Evolutionary conservation across 306 rosid genomes (phyloP).

Genomic region (Medicago arabica): DNA sequence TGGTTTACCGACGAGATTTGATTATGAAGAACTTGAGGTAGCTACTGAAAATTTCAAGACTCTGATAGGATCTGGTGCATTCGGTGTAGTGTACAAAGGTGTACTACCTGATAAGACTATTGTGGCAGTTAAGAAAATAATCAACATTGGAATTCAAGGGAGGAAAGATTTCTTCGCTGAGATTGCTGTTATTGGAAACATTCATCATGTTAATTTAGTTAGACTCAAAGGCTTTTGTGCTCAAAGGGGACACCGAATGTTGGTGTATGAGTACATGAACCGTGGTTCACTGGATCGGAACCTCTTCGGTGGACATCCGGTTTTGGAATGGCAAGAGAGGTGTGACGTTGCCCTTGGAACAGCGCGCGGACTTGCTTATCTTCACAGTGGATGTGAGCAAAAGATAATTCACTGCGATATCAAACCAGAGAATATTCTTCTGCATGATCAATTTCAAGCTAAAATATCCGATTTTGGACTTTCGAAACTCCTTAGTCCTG

Average conservation of each 20-base stretch:
- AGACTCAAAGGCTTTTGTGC: conserved; percentile 85
- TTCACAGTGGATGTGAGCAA: conserved; percentile 81
- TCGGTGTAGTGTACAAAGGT: conserved; percentile 88
- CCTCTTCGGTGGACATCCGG: conserved; percentile 71
- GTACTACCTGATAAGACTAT: conserved; percentile 64
- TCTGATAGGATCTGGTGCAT: conserved; percentile 88
- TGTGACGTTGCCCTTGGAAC: conserved; percentile 79
- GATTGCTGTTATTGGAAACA: conserved; percentile 85
- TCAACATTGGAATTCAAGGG: conserved; percentile 77
- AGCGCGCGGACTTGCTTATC: conserved; percentile 90
- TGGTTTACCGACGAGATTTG: conserved; percentile 89
- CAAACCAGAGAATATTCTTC: conserved; percentile 90
- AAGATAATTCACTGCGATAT: conserved; percentile 92
- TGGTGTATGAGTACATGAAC: conserved; percentile 91
- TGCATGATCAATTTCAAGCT: conserved; percentile 75
- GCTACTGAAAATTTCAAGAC: conserved; percentile 81
- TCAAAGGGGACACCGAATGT: conserved; percentile 73
- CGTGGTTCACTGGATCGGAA: conserved; percentile 82
- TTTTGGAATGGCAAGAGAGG: conserved; percentile 91
- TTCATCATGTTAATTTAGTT: conserved; percentile 86
- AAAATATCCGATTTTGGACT: conserved; percentile 95
- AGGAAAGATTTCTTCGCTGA: conserved; percentile 90
- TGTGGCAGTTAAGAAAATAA: conserved; percentile 90
- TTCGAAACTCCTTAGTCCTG: conserved; percentile 78
- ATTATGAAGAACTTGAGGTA: conserved; percentile 67